Evolutionary conservation across 495 filamentous ascomycete genomes (phyloP).

Genomic region (Jackrogersella multiformis): DNA sequence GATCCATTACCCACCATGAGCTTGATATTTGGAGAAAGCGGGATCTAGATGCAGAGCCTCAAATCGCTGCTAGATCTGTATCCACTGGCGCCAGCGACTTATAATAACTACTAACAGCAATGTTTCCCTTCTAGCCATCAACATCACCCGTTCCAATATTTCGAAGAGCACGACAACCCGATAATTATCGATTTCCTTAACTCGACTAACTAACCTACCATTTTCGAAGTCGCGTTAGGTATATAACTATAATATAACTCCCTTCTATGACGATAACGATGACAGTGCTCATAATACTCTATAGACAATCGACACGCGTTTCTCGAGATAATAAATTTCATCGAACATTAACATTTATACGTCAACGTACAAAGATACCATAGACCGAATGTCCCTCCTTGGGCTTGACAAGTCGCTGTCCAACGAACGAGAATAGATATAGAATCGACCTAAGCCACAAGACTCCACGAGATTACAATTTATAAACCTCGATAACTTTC

Average conservation of each 20-base stretch:
- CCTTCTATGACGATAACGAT: slow-evolving; percentile 1
- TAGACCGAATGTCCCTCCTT: background rate
- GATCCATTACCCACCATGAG: slow-evolving; percentile 27
- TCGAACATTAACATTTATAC: background rate
- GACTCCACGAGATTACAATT: background rate
- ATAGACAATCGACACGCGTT: background rate
- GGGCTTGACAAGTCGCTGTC: background rate
- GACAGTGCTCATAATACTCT: background rate
- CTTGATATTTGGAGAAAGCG: slow-evolving; percentile 37
- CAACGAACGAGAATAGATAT: background rate
- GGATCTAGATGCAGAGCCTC: slow-evolving; percentile 35
- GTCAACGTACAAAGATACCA: background rate
- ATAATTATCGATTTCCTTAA: background rate
- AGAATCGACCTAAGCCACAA: background rate
- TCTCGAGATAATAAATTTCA: background rate
- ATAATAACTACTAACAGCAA: slow-evolving; percentile 29
- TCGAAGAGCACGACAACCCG: slow-evolving; percentile 1
- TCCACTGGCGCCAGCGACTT: slow-evolving; percentile 21
- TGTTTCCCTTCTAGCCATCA: slow-evolving; percentile 3
- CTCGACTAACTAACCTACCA: background rate
- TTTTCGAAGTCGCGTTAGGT: background rate
- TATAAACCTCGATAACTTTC: slow-evolving; percentile 9
- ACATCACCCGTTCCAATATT: background rate
- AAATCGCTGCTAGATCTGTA: slow-evolving; percentile 24
- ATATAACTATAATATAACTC: background rate